Percentiles rank a stretch among this genome's conserved stretches.
These are phyloP conservation scores for Russula emetica DNA, from an alignment of 768 basidiomycete species.

Conservation along the genomic window DNA sequence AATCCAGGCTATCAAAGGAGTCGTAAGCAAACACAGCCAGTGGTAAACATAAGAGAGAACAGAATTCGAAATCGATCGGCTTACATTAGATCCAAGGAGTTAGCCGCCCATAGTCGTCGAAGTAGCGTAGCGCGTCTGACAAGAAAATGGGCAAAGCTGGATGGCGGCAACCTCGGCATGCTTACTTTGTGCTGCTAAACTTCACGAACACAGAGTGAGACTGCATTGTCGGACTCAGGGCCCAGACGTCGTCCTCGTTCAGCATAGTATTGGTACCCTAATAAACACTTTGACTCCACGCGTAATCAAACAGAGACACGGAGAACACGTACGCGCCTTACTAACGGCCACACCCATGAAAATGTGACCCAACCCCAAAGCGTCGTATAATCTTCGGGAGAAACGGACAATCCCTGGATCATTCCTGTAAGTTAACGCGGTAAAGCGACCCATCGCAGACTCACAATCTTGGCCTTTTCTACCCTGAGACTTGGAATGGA, in stretches of 20 bases:
- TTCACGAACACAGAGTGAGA: conserved; percentile 59
- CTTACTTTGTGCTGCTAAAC: conserved; percentile 36
- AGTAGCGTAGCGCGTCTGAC: conserved; percentile 39
- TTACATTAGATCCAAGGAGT: conserved; percentile 43
- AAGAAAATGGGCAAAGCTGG: neutral
- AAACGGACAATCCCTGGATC: conserved; percentile 49
- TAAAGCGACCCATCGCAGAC: conserved; percentile 30
- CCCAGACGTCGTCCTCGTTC: conserved; percentile 68
- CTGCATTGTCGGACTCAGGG: conserved; percentile 61
- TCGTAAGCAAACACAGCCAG: neutral
- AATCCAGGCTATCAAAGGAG: conserved; percentile 45
- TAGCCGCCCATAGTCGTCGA: conserved; percentile 42
- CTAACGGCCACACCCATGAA: conserved; percentile 63
- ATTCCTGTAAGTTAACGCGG: conserved; percentile 3
- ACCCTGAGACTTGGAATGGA: conserved; percentile 53
- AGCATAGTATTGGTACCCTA: conserved; percentile 49
- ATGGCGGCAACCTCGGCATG: neutral
- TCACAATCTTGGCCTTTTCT: conserved; percentile 57
- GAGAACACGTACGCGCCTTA: conserved; percentile 42
- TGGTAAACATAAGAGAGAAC: neutral
- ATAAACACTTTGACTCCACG: neutral
- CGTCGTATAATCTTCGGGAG: conserved; percentile 73
- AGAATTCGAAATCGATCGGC: neutral
- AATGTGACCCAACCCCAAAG: conserved; percentile 72
- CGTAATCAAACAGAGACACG: neutral